These are phyloP conservation scores for Chrysanthemum seticuspe DNA, from an alignment of 129 eudicot species.

Conservation along the genomic window DNA sequence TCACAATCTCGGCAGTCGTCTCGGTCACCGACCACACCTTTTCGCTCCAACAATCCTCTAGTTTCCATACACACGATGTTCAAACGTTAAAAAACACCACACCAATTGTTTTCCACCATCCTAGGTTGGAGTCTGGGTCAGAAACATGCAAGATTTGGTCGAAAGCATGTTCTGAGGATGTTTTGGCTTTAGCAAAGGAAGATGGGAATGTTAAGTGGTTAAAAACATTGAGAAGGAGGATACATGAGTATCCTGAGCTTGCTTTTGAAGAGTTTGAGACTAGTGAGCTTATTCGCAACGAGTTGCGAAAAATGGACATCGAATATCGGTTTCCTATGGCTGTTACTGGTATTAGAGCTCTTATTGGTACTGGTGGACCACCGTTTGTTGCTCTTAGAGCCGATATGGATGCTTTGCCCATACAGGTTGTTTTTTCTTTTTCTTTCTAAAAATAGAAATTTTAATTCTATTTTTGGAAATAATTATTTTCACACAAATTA, in stretches of 20 bases:
- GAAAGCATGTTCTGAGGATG: constrained; percentile 30
- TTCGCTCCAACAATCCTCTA: constrained; percentile 15
- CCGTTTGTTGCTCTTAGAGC: constrained; percentile 61
- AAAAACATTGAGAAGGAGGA: constrained; percentile 38
- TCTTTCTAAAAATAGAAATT: not conserved
- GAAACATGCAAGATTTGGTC: constrained; percentile 26
- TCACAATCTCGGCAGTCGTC: constrained; percentile 11
- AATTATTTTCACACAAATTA: not conserved
- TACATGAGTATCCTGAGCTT: constrained; percentile 61
- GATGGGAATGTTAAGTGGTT: constrained; percentile 44
- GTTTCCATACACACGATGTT: not conserved
- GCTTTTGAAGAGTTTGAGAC: constrained; percentile 58
- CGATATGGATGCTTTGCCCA: constrained; percentile 68
- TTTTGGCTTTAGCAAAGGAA: constrained; percentile 28
- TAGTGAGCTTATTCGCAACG: constrained; percentile 40
- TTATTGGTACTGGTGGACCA: constrained; percentile 45
- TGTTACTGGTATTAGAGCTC: constrained; percentile 48
- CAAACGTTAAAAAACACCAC: constrained; percentile 27
- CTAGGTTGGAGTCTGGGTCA: not conserved
- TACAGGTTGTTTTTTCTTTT: constrained; percentile 43
- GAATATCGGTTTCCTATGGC: constrained; percentile 46
- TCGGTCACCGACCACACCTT: constrained; percentile 4
- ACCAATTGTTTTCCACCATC: constrained; percentile 9
- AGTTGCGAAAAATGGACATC: constrained; percentile 39
- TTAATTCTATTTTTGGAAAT: not conserved